Conservation (phyloP, 768 basidiomycete species). For the Strobilomyces dryophilus region DNA sequence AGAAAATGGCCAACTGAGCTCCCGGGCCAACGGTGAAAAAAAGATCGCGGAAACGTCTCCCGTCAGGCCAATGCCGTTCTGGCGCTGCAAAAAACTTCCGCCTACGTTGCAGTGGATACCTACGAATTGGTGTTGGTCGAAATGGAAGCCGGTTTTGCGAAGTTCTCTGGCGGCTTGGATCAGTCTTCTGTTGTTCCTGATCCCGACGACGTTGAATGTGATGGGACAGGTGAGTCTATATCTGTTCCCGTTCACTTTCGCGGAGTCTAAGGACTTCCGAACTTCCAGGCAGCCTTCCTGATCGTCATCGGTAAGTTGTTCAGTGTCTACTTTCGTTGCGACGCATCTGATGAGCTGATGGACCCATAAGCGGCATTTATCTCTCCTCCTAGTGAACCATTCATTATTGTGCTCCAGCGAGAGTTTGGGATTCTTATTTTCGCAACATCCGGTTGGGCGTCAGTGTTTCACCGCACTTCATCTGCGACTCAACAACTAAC, state of each 20-base stretch:
- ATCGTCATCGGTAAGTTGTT: slow-evolving; percentile 50
- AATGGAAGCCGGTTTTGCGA: slow-evolving; percentile 60
- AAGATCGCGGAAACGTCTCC: not conserved
- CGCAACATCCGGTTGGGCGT: slow-evolving; percentile 56
- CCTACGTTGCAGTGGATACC: slow-evolving; percentile 49
- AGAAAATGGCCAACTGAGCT: not conserved
- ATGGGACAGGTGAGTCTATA: slow-evolving; percentile 51
- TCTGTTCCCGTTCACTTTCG: not conserved
- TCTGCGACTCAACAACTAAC: not conserved
- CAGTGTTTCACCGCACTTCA: slow-evolving; percentile 22
- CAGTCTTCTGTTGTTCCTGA: slow-evolving; percentile 54
- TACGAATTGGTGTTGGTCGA: slow-evolving; percentile 54
- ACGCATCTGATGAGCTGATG: not conserved
- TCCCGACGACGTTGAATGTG: slow-evolving; percentile 42
- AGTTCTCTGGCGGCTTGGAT: slow-evolving; percentile 62
- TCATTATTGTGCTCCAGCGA: slow-evolving; percentile 63
- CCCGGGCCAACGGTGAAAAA: not conserved
- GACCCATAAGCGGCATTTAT: slow-evolving; percentile 52
- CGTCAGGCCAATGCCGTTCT: not conserved
- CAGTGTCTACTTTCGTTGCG: not conserved
- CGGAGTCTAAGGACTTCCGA: not conserved
- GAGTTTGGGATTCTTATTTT: slow-evolving; percentile 53
- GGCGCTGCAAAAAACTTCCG: slow-evolving; percentile 24
- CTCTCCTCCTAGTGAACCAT: slow-evolving; percentile 65
- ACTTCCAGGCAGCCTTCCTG: slow-evolving; percentile 54